Conservation (phyloP, 306 rosid genomes). For the Vachellia collinsii region DNA sequence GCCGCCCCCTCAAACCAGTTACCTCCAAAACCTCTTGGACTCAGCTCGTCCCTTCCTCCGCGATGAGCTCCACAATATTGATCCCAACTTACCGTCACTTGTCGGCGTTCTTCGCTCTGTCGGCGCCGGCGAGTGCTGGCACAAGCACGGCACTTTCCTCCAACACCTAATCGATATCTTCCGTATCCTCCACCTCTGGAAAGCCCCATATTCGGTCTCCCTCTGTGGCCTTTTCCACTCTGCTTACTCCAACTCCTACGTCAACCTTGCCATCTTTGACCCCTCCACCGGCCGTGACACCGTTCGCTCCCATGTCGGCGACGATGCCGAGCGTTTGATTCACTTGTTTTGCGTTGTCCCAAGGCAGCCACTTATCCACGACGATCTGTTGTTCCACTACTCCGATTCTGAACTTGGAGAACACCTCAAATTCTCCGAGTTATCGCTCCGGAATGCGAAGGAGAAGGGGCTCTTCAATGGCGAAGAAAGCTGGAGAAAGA, state of each 20-base stretch:
- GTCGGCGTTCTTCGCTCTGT: conserved; percentile 59
- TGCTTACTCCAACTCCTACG: conserved; percentile 89
- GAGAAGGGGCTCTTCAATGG: conserved; percentile 44
- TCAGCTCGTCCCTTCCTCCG: conserved; percentile 81
- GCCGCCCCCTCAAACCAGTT: neutral
- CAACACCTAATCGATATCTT: conserved; percentile 71
- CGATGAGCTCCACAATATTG: conserved; percentile 60
- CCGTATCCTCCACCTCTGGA: conserved; percentile 81
- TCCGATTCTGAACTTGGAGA: conserved; percentile 59
- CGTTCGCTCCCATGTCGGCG: conserved; percentile 63
- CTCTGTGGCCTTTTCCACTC: conserved; percentile 95
- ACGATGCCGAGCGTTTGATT: conserved; percentile 65
- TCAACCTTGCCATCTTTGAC: conserved; percentile 86
- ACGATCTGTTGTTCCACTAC: conserved; percentile 72
- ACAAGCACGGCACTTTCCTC: conserved; percentile 90
- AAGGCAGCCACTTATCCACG: conserved; percentile 76
- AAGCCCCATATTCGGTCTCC: conserved; percentile 52
- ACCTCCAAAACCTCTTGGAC: conserved; percentile 48
- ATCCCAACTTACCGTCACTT: conserved; percentile 57
- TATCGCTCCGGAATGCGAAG: conserved; percentile 41
- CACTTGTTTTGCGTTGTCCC: conserved; percentile 82
- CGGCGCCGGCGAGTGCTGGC: conserved; percentile 97
- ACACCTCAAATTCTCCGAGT: conserved; percentile 59
- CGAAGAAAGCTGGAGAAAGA: conserved; percentile 74
- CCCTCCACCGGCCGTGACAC: conserved; percentile 80